phyloP scores from a whole-genome alignment of 306 rosid species.

The Acacia confusa region DNA sequence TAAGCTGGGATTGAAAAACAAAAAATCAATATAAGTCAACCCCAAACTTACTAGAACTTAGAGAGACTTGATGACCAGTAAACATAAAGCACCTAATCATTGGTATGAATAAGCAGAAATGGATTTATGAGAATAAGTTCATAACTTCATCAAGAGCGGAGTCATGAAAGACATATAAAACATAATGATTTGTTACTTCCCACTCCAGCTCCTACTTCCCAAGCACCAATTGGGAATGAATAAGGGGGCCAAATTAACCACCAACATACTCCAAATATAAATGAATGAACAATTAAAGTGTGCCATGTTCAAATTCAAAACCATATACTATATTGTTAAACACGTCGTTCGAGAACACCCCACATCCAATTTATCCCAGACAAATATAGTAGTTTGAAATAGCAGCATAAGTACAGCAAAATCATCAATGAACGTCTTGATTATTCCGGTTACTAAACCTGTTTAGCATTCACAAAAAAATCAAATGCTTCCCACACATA shows the following conservation, averaged over 20 bases:
- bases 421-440: not conserved
- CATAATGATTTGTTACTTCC: not conserved
- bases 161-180: not conserved
- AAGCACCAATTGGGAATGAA: not conserved
- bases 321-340: too few relatives aligned
- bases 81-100: not conserved
- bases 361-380: too few relatives aligned
- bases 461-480: constrained; percentile 2
- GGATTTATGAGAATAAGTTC: not conserved
- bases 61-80: not conserved
- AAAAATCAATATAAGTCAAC: not conserved
- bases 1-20: not conserved
- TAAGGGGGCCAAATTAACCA: not conserved
- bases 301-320: too few relatives aligned
- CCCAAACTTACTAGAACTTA: not conserved
- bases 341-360: too few relatives aligned
- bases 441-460: not conserved
- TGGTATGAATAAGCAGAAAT: too few relatives aligned
- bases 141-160: not conserved
- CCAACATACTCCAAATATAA: not conserved
- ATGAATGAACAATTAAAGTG: too few relatives aligned
- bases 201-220: not conserved
- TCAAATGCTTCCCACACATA: not conserved
- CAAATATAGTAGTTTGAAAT: too few relatives aligned
- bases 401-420: not conserved